Base-by-base conservation (phyloP, 345 rosid genomes). In the Lumnitzera racemosa region DNA sequence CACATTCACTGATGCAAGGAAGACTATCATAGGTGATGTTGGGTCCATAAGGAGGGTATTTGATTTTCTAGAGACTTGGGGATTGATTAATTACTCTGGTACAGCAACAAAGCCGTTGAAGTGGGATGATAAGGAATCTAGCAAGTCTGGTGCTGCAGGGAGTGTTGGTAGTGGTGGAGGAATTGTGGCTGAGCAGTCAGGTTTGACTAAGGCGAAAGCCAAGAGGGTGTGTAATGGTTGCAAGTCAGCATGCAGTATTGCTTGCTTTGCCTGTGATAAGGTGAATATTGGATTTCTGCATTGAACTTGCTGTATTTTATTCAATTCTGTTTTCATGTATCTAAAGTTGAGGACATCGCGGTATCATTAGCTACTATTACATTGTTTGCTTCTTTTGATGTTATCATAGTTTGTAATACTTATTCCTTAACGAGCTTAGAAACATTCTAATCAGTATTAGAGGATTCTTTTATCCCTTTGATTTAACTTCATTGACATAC, bases 11-110 rank as follows among this genome's bases (percentile, higher is more conserved):
- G 96, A 89, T 54, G 90, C 78, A 47, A 68, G 97, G 71, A 83
- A 80, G 81, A 78, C 78, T 8, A 86, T 90, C 13, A 88, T 90
- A 2, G 85, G 87, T 0, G 99, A 94, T 23, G 99, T 85, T 23
- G 96, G 87, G 23, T 94, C 99, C 23, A 80, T 90, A 63, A 87
- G 94, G 23, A 83, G 94, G 76, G 95, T 94, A 47, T 94, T 87
- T 57, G 97, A 94, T 76, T 90, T 94, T 67, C 74, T 94, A 31
- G 99, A 94, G 17, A 67, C 82, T 0, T 90, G 99, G 99, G 97
- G 96, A 5, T 79, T 92, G 68, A 67, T 94, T 57, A 94, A 94
- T 66, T 88, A 80, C 68, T 60, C 84, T 15, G 67, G 82, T 52
- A 58, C 86, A 24, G 50, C 72, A 15, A 52, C 77, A 25, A 92